These are phyloP conservation scores for Cucurbita argyrosperma DNA, from an alignment of 306 rosid species.

Conservation along the genomic window DNA sequence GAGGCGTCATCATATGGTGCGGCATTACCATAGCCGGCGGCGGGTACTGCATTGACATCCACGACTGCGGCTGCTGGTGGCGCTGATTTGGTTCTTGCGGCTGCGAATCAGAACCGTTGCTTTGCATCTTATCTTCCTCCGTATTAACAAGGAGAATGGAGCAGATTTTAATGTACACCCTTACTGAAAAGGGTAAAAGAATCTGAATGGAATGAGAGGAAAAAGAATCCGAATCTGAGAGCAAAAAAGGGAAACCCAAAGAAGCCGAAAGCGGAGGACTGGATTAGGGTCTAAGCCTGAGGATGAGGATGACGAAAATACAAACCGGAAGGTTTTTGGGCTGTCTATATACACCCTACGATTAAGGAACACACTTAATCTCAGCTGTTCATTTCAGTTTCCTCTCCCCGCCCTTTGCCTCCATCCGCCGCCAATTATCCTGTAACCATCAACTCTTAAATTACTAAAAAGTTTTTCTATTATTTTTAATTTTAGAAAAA, in stretches of 20 bases:
- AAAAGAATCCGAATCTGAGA: not conserved
- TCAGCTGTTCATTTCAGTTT: slow-evolving; percentile 15
- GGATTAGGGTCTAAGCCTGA: slow-evolving; percentile 26
- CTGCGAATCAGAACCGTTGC: slow-evolving; percentile 62
- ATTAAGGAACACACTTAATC: slow-evolving; percentile 14
- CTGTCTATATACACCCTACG: slow-evolving; percentile 22
- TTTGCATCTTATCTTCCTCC: slow-evolving; percentile 43
- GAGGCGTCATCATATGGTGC: slow-evolving; percentile 83
- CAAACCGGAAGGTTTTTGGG: slow-evolving; percentile 35
- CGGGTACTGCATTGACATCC: slow-evolving; percentile 83
- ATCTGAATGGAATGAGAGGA: not conserved
- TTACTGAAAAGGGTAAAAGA: not conserved
- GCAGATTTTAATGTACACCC: slow-evolving; percentile 13
- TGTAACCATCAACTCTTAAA: not conserved
- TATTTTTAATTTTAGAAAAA: too few species aligned
- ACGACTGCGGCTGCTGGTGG: slow-evolving; percentile 26
- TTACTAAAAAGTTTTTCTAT: too few species aligned
- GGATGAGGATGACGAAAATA: slow-evolving; percentile 47
- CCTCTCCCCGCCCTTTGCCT: not conserved
- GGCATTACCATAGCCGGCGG: slow-evolving; percentile 90
- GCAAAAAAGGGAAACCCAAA: slow-evolving; percentile 14
- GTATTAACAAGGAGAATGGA: not conserved
- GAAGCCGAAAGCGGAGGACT: slow-evolving; percentile 2
- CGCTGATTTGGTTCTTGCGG: slow-evolving; percentile 17
- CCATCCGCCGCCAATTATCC: slow-evolving; percentile 77